Conservation (phyloP, 202 grass and related monocot species). For the Carex arenaria region DNA sequence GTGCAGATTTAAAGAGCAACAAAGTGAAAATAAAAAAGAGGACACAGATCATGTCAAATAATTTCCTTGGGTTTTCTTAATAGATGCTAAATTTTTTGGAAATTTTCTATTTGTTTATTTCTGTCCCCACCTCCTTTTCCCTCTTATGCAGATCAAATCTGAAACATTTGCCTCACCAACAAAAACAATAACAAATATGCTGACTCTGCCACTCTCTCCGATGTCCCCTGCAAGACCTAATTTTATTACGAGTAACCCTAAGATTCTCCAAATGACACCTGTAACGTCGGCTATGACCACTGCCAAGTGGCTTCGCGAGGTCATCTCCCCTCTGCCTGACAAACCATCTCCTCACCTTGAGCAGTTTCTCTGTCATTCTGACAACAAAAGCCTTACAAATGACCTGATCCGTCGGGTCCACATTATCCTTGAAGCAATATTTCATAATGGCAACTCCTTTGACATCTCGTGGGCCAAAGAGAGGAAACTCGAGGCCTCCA, state of each 20-base stretch:
- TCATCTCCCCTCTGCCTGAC: conserved; percentile 67
- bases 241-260: conserved; percentile 41
- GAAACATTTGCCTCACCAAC: conserved; percentile 70
- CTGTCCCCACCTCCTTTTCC: not conserved
- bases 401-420: conserved; percentile 51
- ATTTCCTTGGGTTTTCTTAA: not conserved
- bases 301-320: conserved; percentile 85
- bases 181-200: conserved; percentile 61
- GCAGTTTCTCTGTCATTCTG: conserved; percentile 58
- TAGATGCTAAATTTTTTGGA: conserved; percentile 15
- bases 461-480: conserved; percentile 76
- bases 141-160: conserved; percentile 58
- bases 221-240: conserved; percentile 34
- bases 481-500: conserved; percentile 87
- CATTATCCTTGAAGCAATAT: conserved; percentile 87
- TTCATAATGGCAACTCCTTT: conserved; percentile 63
- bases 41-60: not conserved
- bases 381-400: conserved; percentile 44
- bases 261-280: conserved; percentile 71
- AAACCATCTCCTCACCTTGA: conserved; percentile 68
- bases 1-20: not conserved
- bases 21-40: not conserved
- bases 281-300: conserved; percentile 90
- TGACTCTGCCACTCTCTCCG: conserved; percentile 69
- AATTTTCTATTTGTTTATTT: conserved; percentile 20